Percentiles rank a stretch among this genome's conserved stretches.
phyloP scores from a whole-genome alignment of 83 land plant genomes.

The Picea abies region DNA sequence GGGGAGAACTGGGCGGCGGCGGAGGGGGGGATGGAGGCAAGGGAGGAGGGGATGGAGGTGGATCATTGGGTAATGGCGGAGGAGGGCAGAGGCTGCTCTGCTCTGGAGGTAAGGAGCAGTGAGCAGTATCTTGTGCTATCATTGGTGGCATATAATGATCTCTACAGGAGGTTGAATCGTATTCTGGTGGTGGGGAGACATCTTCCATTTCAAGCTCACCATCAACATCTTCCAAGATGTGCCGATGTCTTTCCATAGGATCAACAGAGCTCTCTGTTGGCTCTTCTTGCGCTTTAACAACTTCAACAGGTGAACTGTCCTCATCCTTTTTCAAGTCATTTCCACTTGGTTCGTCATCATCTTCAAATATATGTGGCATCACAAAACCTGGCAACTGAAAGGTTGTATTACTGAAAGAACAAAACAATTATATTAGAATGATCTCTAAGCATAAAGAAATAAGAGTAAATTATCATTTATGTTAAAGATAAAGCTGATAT shows the following conservation, averaged over 20 bases:
- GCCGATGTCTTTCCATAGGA: constrained; percentile 67
- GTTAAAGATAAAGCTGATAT: background rate
- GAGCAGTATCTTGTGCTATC: background rate
- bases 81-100: constrained; percentile 20
- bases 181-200: constrained; percentile 62
- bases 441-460: background rate
- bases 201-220: constrained; percentile 99
- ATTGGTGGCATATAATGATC: constrained; percentile 22
- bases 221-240: constrained; percentile 86
- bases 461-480: background rate
- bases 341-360: constrained; percentile 44
- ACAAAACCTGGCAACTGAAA: constrained; percentile 84
- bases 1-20: constrained; percentile 32
- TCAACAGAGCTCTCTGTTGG: constrained; percentile 25
- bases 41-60: constrained; percentile 28
- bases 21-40: constrained; percentile 25
- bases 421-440: background rate
- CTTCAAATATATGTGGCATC: constrained; percentile 68
- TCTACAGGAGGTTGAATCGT: constrained; percentile 24
- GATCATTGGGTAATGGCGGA: constrained; percentile 14
- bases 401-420: constrained; percentile 83
- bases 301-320: constrained; percentile 17
- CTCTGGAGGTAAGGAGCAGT: constrained; percentile 42
- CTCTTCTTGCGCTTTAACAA: constrained; percentile 26
- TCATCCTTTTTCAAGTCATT: constrained; percentile 23